Conservation (phyloP, 2,329 filamentous ascomycete genomes). For the Colletotrichum liriopes region DNA sequence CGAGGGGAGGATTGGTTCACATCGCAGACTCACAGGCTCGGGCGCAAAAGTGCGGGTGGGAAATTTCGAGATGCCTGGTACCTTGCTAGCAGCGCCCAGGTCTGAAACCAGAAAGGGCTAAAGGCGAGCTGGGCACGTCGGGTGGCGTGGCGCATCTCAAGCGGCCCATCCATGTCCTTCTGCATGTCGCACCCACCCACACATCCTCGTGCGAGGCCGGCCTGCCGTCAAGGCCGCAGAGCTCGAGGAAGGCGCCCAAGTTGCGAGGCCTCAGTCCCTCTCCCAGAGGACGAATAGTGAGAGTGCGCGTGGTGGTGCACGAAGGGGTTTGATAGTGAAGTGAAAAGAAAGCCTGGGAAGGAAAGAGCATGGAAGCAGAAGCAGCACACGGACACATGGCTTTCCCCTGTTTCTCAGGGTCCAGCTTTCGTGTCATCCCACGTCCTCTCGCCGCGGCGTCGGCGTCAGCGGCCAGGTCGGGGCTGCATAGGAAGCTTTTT, state of each 20-base stretch:
- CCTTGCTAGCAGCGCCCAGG: slow-evolving; percentile 30
- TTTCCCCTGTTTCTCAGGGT: slow-evolving; percentile 27
- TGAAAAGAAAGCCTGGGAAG: slow-evolving; percentile 1
- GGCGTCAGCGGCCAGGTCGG: slow-evolving; percentile 5
- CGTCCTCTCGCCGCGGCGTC: background rate
- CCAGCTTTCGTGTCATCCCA: slow-evolving; percentile 35
- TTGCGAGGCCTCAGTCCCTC: slow-evolving; percentile 15
- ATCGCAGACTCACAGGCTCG: background rate
- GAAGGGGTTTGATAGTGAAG: slow-evolving; percentile 8
- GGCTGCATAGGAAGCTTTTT: slow-evolving; percentile 6
- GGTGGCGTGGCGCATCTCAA: slow-evolving; percentile 37
- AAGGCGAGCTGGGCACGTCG: slow-evolving; percentile 30
- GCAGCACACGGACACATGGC: slow-evolving; percentile 31
- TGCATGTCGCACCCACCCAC: slow-evolving; percentile 40
- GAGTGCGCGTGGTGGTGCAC: slow-evolving; percentile 11
- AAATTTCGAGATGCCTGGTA: slow-evolving; percentile 9
- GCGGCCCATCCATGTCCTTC: slow-evolving; percentile 36
- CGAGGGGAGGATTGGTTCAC: slow-evolving; percentile 3
- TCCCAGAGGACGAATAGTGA: background rate
- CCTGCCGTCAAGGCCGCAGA: slow-evolving; percentile 21
- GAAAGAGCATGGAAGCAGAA: slow-evolving; percentile 8
- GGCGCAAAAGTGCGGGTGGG: background rate
- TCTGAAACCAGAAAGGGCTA: slow-evolving; percentile 39
- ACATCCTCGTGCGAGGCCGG: slow-evolving; percentile 20
- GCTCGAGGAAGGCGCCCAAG: slow-evolving; percentile 23